A percentile compares a stretch with the other conserved stretches of the same genome.
phyloP scores from a whole-genome alignment of 2,329 filamentous ascomycete genomes.

The Neonectria ditissima region DNA sequence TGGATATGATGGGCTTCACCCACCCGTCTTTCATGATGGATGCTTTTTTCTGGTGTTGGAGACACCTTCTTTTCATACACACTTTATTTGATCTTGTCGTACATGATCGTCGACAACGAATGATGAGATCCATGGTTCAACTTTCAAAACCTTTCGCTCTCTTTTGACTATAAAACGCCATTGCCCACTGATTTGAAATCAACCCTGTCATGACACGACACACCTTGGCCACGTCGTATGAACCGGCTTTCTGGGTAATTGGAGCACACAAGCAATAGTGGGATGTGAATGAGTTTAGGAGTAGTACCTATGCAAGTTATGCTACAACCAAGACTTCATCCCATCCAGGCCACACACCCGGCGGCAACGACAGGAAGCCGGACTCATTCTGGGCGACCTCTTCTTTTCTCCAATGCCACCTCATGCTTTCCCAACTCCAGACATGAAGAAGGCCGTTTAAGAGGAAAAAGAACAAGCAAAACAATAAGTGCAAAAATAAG shows the following conservation, averaged over 20 bases:
- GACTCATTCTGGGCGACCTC: slow-evolving; percentile 19
- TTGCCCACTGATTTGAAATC: background rate
- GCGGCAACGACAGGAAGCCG: slow-evolving; percentile 7
- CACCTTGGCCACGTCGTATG: background rate
- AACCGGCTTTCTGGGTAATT: background rate
- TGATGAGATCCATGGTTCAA: slow-evolving; percentile 9
- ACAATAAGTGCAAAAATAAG: slow-evolving; percentile 26
- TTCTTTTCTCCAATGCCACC: slow-evolving; percentile 18
- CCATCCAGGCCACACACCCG: slow-evolving; percentile 3
- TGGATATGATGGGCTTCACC: background rate
- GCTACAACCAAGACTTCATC: slow-evolving; percentile 4
- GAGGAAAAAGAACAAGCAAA: slow-evolving; percentile 1
- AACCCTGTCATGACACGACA: background rate
- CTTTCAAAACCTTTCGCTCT: background rate
- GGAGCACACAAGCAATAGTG: slow-evolving; percentile 6
- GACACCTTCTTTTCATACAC: background rate
- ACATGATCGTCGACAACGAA: slow-evolving; percentile 6
- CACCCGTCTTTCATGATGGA: background rate
- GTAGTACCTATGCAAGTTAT: slow-evolving; percentile 25
- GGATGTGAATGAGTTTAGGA: slow-evolving; percentile 27
- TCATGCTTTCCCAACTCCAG: slow-evolving; percentile 25
- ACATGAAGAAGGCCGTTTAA: slow-evolving; percentile 27
- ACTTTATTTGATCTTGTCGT: background rate
- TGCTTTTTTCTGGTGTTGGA: background rate
- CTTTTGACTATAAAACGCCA: background rate